These are phyloP conservation scores for Penicillium sp. DNA, from an alignment of 2,329 filamentous ascomycete genomes.

Conservation along the genomic window DNA sequence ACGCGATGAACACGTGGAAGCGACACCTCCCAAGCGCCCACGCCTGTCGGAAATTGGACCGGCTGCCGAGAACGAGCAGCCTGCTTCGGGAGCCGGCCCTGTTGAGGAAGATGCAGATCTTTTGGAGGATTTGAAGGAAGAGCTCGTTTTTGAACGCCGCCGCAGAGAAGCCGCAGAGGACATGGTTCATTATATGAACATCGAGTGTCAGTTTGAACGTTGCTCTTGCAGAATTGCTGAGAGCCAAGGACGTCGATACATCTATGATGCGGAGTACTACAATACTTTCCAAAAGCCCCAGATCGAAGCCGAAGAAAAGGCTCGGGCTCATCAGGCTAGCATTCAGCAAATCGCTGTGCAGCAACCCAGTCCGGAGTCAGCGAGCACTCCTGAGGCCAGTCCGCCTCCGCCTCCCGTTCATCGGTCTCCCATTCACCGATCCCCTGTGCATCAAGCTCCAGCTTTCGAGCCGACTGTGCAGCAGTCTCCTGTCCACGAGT, in stretches of 20 bases:
- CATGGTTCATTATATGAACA: slow-evolving; percentile 53
- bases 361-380: not conserved
- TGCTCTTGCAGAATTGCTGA: slow-evolving; percentile 52
- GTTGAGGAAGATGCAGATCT: slow-evolving; percentile 41
- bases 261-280: slow-evolving; percentile 41
- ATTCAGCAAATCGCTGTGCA: not conserved
- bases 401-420: slow-evolving; percentile 6
- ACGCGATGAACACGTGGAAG: slow-evolving; percentile 17
- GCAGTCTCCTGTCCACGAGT: not conserved
- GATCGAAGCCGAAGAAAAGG: slow-evolving; percentile 15
- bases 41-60: slow-evolving; percentile 34
- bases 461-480: not conserved
- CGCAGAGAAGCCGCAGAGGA: slow-evolving; percentile 57
- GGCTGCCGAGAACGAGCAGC: slow-evolving; percentile 24
- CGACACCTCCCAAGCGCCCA: slow-evolving; percentile 37
- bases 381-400: slow-evolving; percentile 2
- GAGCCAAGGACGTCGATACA: slow-evolving; percentile 39
- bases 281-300: slow-evolving; percentile 23
- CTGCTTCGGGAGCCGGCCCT: slow-evolving; percentile 25
- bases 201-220: slow-evolving; percentile 52
- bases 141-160: slow-evolving; percentile 53
- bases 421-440: not conserved
- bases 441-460: not conserved
- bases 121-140: slow-evolving; percentile 49
- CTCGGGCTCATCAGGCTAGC: slow-evolving; percentile 7